phyloP scores from a whole-genome alignment of 2,329 filamentous ascomycete genomes.

The Nannizziopsis arthrosporioides region DNA sequence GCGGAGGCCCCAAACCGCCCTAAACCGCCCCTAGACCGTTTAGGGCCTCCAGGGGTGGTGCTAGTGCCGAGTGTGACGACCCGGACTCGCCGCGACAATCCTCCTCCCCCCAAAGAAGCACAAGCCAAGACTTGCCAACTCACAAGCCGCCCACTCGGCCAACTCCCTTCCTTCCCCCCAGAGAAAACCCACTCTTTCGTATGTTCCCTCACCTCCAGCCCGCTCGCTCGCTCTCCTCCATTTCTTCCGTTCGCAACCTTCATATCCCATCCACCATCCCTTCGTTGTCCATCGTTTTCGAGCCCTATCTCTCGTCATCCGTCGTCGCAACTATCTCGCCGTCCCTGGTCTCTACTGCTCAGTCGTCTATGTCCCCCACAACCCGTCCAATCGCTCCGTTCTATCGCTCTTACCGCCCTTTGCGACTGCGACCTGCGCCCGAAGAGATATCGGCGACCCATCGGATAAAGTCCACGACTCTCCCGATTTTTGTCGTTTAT shows the following conservation, averaged over 20 bases:
- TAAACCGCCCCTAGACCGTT: too few species aligned
- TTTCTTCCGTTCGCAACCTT: background rate
- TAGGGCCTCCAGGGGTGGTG: too few species aligned
- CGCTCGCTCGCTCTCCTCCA: conserved; percentile 4
- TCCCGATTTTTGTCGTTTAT: conserved; percentile 11
- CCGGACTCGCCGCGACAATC: too few species aligned
- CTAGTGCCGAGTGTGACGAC: too few species aligned
- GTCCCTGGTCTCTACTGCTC: background rate
- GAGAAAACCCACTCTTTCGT: conserved; percentile 7
- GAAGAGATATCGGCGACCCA: background rate
- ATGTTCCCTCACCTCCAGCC: conserved; percentile 12
- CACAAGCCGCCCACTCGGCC: conserved; percentile 7
- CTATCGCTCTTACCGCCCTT: conserved; percentile 10
- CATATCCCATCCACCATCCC: background rate
- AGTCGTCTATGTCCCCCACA: conserved; percentile 7
- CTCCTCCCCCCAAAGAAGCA: too few species aligned
- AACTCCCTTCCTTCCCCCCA: background rate
- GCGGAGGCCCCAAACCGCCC: too few species aligned
- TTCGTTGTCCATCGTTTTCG: background rate
- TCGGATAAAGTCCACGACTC: conserved; percentile 2
- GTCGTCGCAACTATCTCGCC: background rate
- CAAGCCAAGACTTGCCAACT: conserved; percentile 10
- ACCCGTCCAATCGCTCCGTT: background rate
- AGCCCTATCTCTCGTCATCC: background rate
- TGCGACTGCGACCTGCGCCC: conserved; percentile 1